These are phyloP conservation scores for Phytopythium cucurbitacearum DNA, from an alignment of 352 stramenopile genomes.

Conservation along the genomic window DNA sequence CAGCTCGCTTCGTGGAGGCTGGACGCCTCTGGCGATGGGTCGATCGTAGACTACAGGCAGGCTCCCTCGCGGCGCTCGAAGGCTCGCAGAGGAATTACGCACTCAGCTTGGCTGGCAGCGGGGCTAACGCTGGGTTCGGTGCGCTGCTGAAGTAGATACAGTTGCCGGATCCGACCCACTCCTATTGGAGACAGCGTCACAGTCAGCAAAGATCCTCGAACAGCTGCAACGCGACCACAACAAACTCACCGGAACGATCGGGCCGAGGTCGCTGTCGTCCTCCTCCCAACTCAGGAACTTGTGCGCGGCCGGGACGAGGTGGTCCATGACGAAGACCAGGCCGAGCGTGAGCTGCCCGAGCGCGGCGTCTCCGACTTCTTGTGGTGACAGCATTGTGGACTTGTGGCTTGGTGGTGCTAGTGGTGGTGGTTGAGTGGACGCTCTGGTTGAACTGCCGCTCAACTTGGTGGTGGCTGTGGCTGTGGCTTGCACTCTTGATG, in stretches of 20 bases:
- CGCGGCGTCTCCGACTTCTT: constrained; percentile 33
- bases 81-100: background rate
- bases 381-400: constrained; percentile 16
- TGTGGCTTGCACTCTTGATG: constrained; percentile 1
- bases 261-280: constrained; percentile 20
- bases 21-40: background rate
- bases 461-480: background rate
- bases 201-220: background rate
- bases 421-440: constrained; percentile 1
- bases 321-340: constrained; percentile 31
- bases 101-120: constrained; percentile 1
- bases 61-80: background rate
- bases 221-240: background rate
- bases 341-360: constrained; percentile 30
- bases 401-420: constrained; percentile 1
- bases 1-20: too few relatives aligned
- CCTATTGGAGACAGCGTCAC: background rate
- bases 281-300: constrained; percentile 44
- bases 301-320: constrained; percentile 40
- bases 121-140: background rate
- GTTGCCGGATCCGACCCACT: constrained; percentile 9
- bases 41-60: background rate
- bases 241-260: constrained; percentile 19
- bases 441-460: background rate
- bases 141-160: constrained; percentile 5